Evolutionary conservation across 2,329 filamentous ascomycete genomes (phyloP).

Genomic region (Diaporthe batatas): DNA sequence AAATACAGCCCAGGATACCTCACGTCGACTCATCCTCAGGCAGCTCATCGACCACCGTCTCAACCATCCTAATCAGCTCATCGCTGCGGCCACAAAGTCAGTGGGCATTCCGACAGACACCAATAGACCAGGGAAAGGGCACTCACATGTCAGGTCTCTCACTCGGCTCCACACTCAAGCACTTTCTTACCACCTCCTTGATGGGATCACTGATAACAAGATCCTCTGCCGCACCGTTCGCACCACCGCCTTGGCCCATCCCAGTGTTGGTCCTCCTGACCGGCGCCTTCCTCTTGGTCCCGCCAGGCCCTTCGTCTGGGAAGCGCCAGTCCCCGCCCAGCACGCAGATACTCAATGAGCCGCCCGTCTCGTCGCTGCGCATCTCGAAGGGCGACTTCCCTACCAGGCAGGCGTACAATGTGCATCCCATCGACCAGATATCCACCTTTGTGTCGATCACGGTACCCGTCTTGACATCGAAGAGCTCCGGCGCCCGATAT

Average conservation of each 20-base stretch:
- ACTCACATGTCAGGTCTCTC: slow-evolving; percentile 83
- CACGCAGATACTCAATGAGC: slow-evolving; percentile 91
- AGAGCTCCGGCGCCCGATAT: slow-evolving; percentile 96
- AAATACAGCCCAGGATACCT: background rate
- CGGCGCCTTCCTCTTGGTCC: slow-evolving; percentile 59
- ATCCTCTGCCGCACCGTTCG: slow-evolving; percentile 54
- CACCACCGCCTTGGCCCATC: slow-evolving; percentile 46
- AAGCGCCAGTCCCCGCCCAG: slow-evolving; percentile 96
- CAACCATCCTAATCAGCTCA: slow-evolving; percentile 84
- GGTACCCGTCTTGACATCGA: slow-evolving; percentile 94
- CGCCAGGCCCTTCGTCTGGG: slow-evolving; percentile 83
- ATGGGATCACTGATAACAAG: slow-evolving; percentile 82
- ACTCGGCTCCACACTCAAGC: slow-evolving; percentile 85
- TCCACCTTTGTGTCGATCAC: slow-evolving; percentile 97
- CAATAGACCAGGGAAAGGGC: background rate
- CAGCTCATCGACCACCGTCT: slow-evolving; percentile 76
- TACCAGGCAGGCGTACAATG: slow-evolving; percentile 95
- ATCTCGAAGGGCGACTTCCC: slow-evolving; percentile 98
- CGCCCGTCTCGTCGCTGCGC: slow-evolving; percentile 94
- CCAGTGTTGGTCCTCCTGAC: slow-evolving; percentile 47
- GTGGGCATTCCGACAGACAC: background rate
- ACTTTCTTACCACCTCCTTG: slow-evolving; percentile 88
- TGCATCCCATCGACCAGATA: slow-evolving; percentile 97
- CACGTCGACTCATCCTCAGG: slow-evolving; percentile 65
- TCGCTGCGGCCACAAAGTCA: slow-evolving; percentile 54